Evolutionary conservation across 495 filamentous ascomycete genomes (phyloP).

Genomic region (Hyaloscypha hepaticicola): DNA sequence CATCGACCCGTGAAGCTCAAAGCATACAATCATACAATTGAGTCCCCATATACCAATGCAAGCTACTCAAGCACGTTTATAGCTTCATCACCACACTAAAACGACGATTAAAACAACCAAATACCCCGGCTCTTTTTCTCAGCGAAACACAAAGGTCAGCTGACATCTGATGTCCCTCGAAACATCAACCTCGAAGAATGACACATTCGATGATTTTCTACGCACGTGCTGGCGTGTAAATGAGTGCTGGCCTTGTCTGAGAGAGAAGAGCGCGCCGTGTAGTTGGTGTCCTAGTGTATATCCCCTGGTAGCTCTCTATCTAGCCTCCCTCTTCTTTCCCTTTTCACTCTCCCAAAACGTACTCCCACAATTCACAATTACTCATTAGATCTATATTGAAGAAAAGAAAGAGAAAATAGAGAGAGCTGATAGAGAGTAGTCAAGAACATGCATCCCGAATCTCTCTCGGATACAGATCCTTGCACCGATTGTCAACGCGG

Average conservation of each 20-base stretch:
- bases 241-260: constrained; percentile 44
- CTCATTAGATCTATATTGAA: too few relatives aligned
- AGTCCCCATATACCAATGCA: background rate
- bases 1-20: background rate
- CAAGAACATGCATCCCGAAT: constrained; percentile 50
- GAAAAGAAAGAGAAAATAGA: too few relatives aligned
- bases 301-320: background rate
- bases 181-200: background rate
- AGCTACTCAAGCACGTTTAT: background rate
- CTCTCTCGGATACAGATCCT: constrained; percentile 39
- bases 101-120: background rate
- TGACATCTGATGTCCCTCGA: background rate
- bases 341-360: background rate
- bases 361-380: too few relatives aligned
- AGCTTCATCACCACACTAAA: background rate
- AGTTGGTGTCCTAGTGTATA: constrained; percentile 54
- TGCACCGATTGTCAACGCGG: constrained; percentile 42
- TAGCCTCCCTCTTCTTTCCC: background rate
- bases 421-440: constrained; percentile 31
- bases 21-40: background rate
- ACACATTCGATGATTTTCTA: constrained; percentile 36
- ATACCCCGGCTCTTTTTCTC: too few relatives aligned
- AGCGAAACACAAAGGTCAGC: background rate
- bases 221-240: constrained; percentile 35
- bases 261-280: constrained; percentile 34